Evolutionary conservation across 495 filamentous ascomycete species (phyloP), one percentile per base, ranked within the genome.

Genomic region (Aspergillus taichungensis): DNA sequence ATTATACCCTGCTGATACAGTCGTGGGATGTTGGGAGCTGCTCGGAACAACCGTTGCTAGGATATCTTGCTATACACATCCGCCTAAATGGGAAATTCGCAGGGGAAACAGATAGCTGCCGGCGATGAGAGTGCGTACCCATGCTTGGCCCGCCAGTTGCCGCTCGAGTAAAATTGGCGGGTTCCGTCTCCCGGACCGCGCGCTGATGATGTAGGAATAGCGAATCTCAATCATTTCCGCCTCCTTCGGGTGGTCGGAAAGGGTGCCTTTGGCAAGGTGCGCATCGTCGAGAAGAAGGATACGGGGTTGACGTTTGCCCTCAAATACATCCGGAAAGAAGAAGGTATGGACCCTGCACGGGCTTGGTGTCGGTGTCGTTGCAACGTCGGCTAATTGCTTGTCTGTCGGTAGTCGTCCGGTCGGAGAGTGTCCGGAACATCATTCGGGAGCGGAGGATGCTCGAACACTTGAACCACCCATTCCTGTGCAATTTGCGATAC

Each of bases 291-390:
- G 72, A 78, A 89, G 50, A 98, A 96, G 64, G 92, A 98, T 61
- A 94, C 91, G 1, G 83, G 82, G 37, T 82, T 85, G 60, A 90
- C 90, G 6, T 98, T 98, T 61, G 92, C 92, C 5, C 73, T 98
- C 36, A 98, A 97, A 60, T 97, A 98, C 64, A 97, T 98, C 42
- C 83, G 92, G 35, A 97, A 97, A 77, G 92, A 98, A 84, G 92
- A 98, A 77, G 86, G 90, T 94, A 56, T 43, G 83, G 66, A 28
- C 32, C 13, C 45, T 18, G 14, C 39, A 53, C 37, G 40, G 12
- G 14, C 18, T 34, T 28, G 7, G 8, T n/a, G 37, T 1, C 14
- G 11, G 7, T 11, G 1, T 24, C 3, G 9, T 32, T 30, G 7
- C 3, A 35, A 5, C 6, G n/a, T 8, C 3, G 9, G 10, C 38